These are phyloP conservation scores for Penicillium soppii DNA, from an alignment of 495 filamentous ascomycete species.

Conservation along the genomic window DNA sequence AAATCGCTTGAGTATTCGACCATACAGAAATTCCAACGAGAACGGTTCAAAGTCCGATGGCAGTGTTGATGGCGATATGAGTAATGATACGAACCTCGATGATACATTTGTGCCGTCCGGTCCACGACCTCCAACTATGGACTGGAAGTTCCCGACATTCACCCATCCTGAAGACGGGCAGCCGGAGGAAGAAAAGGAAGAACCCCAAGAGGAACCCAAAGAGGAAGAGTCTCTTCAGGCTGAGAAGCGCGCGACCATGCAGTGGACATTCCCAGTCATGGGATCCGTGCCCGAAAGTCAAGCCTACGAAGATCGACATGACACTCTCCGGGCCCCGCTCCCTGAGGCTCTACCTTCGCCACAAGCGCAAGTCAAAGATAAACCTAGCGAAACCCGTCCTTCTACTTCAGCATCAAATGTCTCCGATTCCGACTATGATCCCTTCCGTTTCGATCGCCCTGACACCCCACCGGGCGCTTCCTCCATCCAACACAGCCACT, in stretches of 20 bases:
- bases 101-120: constrained; percentile 33
- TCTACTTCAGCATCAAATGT: constrained; percentile 40
- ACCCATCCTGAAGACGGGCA: constrained; percentile 25
- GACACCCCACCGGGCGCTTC: constrained; percentile 21
- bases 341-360: constrained; percentile 9
- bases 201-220: constrained; percentile 13
- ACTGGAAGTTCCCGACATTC: constrained; percentile 49
- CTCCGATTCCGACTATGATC: constrained; percentile 46
- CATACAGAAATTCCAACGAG: constrained; percentile 38
- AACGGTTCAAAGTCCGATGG: constrained; percentile 33
- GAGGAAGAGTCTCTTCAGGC: constrained; percentile 22
- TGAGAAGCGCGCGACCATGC: constrained; percentile 39
- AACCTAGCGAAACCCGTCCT: constrained; percentile 34
- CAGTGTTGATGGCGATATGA: constrained; percentile 23
- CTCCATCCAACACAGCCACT: constrained; percentile 13
- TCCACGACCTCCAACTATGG: constrained; percentile 49
- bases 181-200: constrained; percentile 13
- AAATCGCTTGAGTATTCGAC: constrained; percentile 42
- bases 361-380: constrained; percentile 13
- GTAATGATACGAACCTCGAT: constrained; percentile 27
- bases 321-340: constrained; percentile 39
- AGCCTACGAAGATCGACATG: constrained; percentile 23
- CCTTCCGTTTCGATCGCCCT: constrained; percentile 46
- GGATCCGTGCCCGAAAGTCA: constrained; percentile 17
- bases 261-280: constrained; percentile 52